Evolutionary conservation across 1,284 basidiomycete genomes (phyloP).

Genomic region (Pseudozyma pruni): DNA sequence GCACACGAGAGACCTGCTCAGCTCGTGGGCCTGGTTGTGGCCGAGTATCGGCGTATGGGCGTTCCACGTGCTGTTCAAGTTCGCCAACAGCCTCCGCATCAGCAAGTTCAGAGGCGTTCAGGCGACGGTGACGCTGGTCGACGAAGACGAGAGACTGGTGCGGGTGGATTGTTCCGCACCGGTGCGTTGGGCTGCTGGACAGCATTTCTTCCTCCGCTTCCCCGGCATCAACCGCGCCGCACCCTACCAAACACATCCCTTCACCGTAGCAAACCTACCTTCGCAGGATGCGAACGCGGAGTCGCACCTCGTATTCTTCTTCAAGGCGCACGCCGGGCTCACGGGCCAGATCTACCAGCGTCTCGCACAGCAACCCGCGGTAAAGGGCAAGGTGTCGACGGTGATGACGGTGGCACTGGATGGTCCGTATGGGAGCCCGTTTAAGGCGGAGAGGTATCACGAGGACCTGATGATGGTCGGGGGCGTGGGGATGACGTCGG

Average conservation of each 20-base stretch:
- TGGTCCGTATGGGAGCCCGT: conserved; percentile 54
- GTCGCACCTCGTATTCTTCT: conserved; percentile 45
- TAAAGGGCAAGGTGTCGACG: conserved; percentile 19
- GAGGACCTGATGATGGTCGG: conserved; percentile 44
- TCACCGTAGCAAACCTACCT: conserved; percentile 59
- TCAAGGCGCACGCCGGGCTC: conserved; percentile 45
- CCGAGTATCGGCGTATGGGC: conserved; percentile 41
- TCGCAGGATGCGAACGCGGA: conserved; percentile 18
- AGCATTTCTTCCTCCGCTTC: conserved; percentile 62
- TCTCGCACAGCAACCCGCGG: conserved; percentile 5
- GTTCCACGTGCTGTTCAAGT: conserved; percentile 48
- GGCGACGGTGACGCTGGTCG: conserved; percentile 23
- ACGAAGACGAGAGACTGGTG: conserved; percentile 34
- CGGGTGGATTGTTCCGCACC: conserved; percentile 44
- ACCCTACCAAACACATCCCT: conserved; percentile 56
- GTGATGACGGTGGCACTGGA: conserved; percentile 36
- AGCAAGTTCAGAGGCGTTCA: conserved; percentile 28
- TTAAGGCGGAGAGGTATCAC: conserved; percentile 32
- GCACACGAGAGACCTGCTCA: conserved; percentile 47
- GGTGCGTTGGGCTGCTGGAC: conserved; percentile 53
- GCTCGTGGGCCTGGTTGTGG: conserved; percentile 48
- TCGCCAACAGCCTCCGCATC: conserved; percentile 33
- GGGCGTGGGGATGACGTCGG: conserved; percentile 52
- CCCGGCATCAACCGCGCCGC: conserved; percentile 36
- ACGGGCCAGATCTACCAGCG: conserved; percentile 32